phyloP scores from a whole-genome alignment of 441 rosid species.

The Euphorbia celastroides region DNA sequence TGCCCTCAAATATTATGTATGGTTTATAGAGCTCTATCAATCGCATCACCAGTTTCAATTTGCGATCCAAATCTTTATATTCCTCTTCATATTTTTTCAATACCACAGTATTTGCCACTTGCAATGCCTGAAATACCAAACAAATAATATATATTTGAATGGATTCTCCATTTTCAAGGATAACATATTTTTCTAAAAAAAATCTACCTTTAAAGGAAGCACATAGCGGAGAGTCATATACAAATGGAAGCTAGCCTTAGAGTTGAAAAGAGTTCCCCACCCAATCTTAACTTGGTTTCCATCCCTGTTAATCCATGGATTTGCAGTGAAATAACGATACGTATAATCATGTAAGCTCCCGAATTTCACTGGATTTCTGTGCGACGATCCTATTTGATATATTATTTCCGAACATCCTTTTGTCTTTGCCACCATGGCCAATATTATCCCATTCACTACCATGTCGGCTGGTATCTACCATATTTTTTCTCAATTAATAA shows the following conservation, averaged over 20 bases:
- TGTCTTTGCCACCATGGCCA: constrained; percentile 43
- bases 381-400: constrained; percentile 71
- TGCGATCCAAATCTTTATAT: constrained; percentile 32
- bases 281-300: constrained; percentile 52
- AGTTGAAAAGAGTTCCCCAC: constrained; percentile 28
- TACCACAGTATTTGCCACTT: not conserved
- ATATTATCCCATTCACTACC: constrained; percentile 71
- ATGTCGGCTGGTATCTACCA: constrained; percentile 67
- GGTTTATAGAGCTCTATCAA: constrained; percentile 42
- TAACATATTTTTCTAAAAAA: no score
- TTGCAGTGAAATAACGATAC: constrained; percentile 45
- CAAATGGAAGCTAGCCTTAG: constrained; percentile 54
- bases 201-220: constrained; percentile 47
- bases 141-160: constrained; percentile 11
- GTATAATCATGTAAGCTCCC: constrained; percentile 32
- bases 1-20: constrained; percentile 35
- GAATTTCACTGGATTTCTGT: constrained; percentile 42
- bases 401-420: constrained; percentile 25
- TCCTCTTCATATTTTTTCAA: constrained; percentile 5
- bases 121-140: not conserved
- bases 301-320: constrained; percentile 61
- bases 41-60: constrained; percentile 36
- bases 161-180: no score
- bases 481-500: not conserved
- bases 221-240: constrained; percentile 58